These are phyloP conservation scores for Cercospora citrullina DNA, from an alignment of 2,329 filamentous ascomycete genomes.

Conservation along the genomic window DNA sequence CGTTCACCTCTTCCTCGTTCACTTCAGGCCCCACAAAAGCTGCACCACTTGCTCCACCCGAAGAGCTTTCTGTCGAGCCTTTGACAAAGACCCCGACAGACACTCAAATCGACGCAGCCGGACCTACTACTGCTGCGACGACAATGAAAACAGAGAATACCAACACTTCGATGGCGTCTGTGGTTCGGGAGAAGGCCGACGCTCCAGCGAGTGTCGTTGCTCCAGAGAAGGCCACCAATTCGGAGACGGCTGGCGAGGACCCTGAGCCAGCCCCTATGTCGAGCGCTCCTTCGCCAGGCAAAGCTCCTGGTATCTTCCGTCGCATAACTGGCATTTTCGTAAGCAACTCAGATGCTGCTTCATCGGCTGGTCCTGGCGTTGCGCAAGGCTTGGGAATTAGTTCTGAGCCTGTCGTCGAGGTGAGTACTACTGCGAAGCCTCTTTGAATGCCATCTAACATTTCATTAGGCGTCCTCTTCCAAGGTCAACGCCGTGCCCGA, in stretches of 20 bases:
- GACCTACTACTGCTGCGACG: not conserved
- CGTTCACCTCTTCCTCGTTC: not conserved
- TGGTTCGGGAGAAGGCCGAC: not conserved
- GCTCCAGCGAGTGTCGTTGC: not conserved
- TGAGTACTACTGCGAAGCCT: not conserved
- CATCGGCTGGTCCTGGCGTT: not conserved
- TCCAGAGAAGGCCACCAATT: not conserved
- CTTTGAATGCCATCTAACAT: not conserved
- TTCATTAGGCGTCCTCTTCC: not conserved
- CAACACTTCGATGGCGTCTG: not conserved
- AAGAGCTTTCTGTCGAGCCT: not conserved
- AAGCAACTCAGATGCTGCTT: not conserved
- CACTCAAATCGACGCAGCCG: not conserved
- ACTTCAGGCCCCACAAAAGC: not conserved
- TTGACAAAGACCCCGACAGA: not conserved
- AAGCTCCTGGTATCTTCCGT: not conserved
- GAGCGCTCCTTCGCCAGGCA: not conserved
- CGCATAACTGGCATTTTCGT: conserved; percentile 7
- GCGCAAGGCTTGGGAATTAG: not conserved
- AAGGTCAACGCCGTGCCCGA: not conserved
- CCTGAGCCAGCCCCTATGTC: not conserved
- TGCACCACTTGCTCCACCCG: not conserved
- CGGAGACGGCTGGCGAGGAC: not conserved
- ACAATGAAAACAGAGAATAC: not conserved
- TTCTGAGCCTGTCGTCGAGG: not conserved